A percentile compares a stretch with the other conserved stretches of the same genome.
phyloP scores from a whole-genome alignment of 805 yeast genomes.

The Saturnispora diversa region DNA sequence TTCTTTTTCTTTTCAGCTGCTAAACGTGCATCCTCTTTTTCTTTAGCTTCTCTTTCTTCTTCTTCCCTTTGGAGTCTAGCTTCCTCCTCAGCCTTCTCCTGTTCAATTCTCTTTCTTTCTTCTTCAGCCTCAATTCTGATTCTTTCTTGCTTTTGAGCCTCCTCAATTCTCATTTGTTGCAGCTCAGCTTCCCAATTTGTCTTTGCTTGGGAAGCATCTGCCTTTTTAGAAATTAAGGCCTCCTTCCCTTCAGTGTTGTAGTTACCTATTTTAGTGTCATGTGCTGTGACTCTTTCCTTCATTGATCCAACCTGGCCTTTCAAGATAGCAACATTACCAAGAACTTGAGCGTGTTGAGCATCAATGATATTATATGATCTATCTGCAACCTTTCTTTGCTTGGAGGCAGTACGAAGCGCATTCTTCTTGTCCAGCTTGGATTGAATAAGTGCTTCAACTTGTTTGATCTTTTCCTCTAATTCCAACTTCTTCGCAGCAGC shows the following conservation, averaged over 20 bases:
- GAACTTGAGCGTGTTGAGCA: conserved; percentile 31
- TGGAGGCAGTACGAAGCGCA: conserved; percentile 20
- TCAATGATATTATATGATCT: conserved; percentile 29
- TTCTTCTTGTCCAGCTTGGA: conserved; percentile 34
- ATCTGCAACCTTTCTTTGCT: conserved; percentile 36
- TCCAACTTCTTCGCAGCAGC: conserved; percentile 37
- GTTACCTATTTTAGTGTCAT: conserved; percentile 34
- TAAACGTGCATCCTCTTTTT: conserved; percentile 29
- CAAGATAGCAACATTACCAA: conserved; percentile 33
- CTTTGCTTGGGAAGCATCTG: conserved; percentile 35
- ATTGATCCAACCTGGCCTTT: conserved; percentile 38
- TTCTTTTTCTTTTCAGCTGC: conserved; percentile 28
- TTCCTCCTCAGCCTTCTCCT: conserved; percentile 32
- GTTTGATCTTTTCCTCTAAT: conserved; percentile 23
- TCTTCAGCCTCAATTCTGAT: conserved; percentile 33
- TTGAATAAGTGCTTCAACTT: conserved; percentile 35
- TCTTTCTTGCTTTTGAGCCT: conserved; percentile 40
- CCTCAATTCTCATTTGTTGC: conserved; percentile 35
- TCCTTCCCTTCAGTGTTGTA: conserved; percentile 34
- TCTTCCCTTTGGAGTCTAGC: conserved; percentile 26
- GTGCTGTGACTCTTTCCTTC: conserved; percentile 36
- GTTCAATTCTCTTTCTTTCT: conserved; percentile 35
- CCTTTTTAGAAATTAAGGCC: conserved; percentile 30
- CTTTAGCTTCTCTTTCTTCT: conserved; percentile 25
- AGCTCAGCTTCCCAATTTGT: conserved; percentile 40